Evolutionary conservation across 495 filamentous ascomycete genomes (phyloP).

Genomic region (Trichoderma erinaceum): DNA sequence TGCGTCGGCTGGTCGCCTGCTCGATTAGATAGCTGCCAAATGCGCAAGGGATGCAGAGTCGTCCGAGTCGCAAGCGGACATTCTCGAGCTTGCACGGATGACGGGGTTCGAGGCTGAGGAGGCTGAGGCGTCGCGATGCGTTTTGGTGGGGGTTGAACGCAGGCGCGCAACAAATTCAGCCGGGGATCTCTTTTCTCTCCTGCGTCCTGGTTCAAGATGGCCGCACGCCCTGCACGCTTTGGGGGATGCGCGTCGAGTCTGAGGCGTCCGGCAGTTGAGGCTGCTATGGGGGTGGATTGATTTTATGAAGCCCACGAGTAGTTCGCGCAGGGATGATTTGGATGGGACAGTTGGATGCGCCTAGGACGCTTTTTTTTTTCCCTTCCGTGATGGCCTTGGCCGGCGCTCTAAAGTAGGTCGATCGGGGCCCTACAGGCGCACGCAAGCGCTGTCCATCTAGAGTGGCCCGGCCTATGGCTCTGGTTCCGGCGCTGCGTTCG

Average conservation of each 20-base stretch:
- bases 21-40: slow-evolving; percentile 7
- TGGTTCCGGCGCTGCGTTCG: background rate
- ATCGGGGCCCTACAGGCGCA: background rate
- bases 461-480: background rate
- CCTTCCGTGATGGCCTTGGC: background rate
- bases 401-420: background rate
- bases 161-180: slow-evolving; percentile 1
- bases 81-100: slow-evolving; percentile 5
- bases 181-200: background rate
- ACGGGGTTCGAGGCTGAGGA: slow-evolving; percentile 7
- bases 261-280: background rate
- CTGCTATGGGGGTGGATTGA: slow-evolving; percentile 1
- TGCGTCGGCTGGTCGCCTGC: background rate
- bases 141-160: background rate
- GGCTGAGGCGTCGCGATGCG: slow-evolving; percentile 13
- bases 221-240: background rate
- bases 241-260: background rate
- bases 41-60: slow-evolving; percentile 9
- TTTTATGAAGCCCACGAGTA: background rate
- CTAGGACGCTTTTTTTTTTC: slow-evolving; percentile 12
- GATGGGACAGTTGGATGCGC: slow-evolving; percentile 8
- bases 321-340: slow-evolving; percentile 9
- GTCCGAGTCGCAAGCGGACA: slow-evolving; percentile 14
- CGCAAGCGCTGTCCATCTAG: background rate
- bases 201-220: background rate